Conservation (phyloP, 495 filamentous ascomycete genomes). For the Hypoxylon fragiforme region DNA sequence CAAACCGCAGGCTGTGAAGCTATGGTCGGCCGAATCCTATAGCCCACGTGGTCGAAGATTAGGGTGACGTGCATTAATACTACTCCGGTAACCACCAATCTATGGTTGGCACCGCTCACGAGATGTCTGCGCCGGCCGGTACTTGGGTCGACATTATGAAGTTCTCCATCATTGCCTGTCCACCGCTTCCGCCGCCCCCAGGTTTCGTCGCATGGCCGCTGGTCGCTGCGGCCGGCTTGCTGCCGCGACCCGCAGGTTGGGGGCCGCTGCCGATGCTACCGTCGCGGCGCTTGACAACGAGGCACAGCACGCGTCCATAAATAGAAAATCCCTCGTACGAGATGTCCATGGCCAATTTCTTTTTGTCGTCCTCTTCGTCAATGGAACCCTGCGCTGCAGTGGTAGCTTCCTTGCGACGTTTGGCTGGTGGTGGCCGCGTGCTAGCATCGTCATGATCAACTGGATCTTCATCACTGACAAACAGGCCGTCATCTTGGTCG, state of each 20-base stretch:
- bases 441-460: conserved; percentile 30
- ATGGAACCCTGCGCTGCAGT: conserved; percentile 38
- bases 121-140: conserved; percentile 44
- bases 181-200: conserved; percentile 47
- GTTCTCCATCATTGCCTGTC: conserved; percentile 87
- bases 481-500: conserved; percentile 41
- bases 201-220: conserved; percentile 37
- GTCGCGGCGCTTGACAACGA: conserved; percentile 73
- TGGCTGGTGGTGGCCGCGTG: conserved; percentile 43
- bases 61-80: conserved; percentile 33
- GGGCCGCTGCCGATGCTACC: conserved; percentile 32
- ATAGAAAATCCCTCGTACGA: conserved; percentile 95
- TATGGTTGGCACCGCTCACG: conserved; percentile 20
- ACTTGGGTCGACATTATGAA: conserved; percentile 81
- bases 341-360: conserved; percentile 81
- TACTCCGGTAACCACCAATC: conserved; percentile 21
- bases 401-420: conserved; percentile 51
- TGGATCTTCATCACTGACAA: conserved; percentile 35
- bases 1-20: neutral
- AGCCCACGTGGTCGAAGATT: conserved; percentile 32
- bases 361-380: conserved; percentile 70
- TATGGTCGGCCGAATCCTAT: conserved; percentile 20
- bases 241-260: conserved; percentile 31
- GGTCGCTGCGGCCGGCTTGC: conserved; percentile 24
- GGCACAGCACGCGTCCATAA: conserved; percentile 85